These are phyloP conservation scores for Serpula lacrymans DNA, from an alignment of 768 basidiomycete species.

Conservation along the genomic window DNA sequence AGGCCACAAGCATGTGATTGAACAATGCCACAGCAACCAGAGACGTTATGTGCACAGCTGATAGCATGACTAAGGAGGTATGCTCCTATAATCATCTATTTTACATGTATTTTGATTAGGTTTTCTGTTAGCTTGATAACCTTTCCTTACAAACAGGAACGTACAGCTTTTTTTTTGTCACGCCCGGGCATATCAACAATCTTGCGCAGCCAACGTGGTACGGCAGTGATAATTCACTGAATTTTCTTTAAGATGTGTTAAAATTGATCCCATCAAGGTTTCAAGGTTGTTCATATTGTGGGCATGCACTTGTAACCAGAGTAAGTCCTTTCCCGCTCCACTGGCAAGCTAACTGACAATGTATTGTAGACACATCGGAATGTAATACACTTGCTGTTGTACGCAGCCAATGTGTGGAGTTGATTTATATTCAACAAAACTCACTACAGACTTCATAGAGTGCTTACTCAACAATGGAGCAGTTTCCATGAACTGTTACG, in stretches of 20 bases:
- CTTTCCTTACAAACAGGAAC: neutral
- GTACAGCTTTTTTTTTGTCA: conserved; percentile 1
- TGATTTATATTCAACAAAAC: neutral
- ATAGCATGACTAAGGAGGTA: too few relatives aligned
- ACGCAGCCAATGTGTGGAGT: neutral
- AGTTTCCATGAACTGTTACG: neutral
- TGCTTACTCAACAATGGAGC: conserved; percentile 1
- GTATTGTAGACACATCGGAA: neutral
- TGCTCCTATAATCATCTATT: too few relatives aligned
- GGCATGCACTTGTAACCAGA: conserved; percentile 6
- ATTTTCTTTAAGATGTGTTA: conserved; percentile 9
- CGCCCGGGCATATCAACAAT: conserved; percentile 1
- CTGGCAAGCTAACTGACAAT: too few relatives aligned
- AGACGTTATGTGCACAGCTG: too few relatives aligned
- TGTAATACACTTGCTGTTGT: neutral
- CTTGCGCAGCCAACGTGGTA: conserved; percentile 1
- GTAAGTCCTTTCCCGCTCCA: conserved; percentile 1
- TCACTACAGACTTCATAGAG: neutral
- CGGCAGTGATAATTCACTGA: conserved; percentile 4
- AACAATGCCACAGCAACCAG: too few relatives aligned
- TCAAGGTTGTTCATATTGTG: conserved; percentile 1
- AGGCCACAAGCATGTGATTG: too few relatives aligned
- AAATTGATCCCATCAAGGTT: conserved; percentile 1
- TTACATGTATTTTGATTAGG: too few relatives aligned
- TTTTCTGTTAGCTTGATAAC: conserved; percentile 8